These are phyloP conservation scores for Waltiozyma sp. DNA, from an alignment of 1,139 yeast species.

Conservation along the genomic window DNA sequence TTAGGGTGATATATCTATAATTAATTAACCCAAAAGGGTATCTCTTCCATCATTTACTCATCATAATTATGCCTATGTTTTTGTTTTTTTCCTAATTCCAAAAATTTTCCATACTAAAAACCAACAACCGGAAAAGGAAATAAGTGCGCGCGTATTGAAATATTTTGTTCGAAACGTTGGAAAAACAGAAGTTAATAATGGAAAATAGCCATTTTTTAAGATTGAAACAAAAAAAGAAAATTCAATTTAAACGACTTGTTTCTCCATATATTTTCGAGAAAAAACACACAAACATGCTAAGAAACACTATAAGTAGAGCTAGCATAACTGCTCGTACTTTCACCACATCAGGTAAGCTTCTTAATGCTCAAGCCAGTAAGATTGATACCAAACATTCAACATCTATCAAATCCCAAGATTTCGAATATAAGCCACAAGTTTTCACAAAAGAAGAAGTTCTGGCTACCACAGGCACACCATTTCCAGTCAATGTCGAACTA, in stretches of 20 bases:
- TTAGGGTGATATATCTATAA: background rate
- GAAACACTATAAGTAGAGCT: background rate
- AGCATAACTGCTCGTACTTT: background rate
- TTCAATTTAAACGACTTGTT: too few species aligned
- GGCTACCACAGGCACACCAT: constrained; percentile 33
- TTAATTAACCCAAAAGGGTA: too few species aligned
- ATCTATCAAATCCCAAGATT: constrained; percentile 2
- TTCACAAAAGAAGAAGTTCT: constrained; percentile 15
- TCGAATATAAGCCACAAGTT: constrained; percentile 18
- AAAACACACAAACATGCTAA: too few species aligned
- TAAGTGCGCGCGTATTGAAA: background rate
- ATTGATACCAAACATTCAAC: background rate
- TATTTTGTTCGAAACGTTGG: background rate
- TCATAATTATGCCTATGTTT: background rate
- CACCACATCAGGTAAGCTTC: background rate
- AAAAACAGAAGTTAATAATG: too few species aligned
- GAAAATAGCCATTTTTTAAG: too few species aligned
- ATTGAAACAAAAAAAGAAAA: too few species aligned
- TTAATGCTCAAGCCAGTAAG: background rate
- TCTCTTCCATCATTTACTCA: background rate
- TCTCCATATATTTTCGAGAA: too few species aligned
- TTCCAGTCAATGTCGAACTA: constrained; percentile 77
- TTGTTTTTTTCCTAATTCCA: background rate
- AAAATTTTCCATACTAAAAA: background rate
- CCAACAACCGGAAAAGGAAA: background rate